Conservation (phyloP, 768 basidiomycete species). For the Leccinum aurantiacum region DNA sequence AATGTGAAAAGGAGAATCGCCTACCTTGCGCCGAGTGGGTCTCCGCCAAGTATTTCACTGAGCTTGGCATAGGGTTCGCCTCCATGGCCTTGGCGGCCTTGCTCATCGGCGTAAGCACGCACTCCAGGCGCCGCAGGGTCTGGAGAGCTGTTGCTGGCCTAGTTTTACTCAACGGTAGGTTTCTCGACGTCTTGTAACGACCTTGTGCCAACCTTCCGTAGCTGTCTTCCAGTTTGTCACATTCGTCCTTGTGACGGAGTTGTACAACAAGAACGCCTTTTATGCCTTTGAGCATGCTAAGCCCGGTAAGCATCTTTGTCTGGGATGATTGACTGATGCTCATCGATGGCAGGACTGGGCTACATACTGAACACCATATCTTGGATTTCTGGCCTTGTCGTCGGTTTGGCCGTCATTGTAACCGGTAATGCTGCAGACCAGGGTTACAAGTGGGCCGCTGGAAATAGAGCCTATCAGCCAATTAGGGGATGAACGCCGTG, state of each 20-base stretch:
- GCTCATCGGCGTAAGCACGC: constrained; percentile 68
- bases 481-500: constrained; percentile 23
- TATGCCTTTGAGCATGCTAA: constrained; percentile 56
- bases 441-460: constrained; percentile 70
- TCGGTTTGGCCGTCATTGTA: constrained; percentile 54
- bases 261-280: constrained; percentile 47
- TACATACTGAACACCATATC: constrained; percentile 60
- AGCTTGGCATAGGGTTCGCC: constrained; percentile 65
- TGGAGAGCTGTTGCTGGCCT: constrained; percentile 74
- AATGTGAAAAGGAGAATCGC: constrained; percentile 52
- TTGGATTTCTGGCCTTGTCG: constrained; percentile 58
- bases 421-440: constrained; percentile 57
- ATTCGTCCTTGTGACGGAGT: constrained; percentile 63
- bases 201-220: constrained; percentile 21
- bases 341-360: constrained; percentile 47
- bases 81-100: constrained; percentile 56
- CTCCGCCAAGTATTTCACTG: constrained; percentile 65
- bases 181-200: background rate
- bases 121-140: constrained; percentile 69
- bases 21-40: constrained; percentile 68
- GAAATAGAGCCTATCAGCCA: constrained; percentile 61
- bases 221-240: constrained; percentile 61
- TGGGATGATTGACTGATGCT: background rate
- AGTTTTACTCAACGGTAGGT: constrained; percentile 57
- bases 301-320: constrained; percentile 46